phyloP scores from a whole-genome alignment of 139 green algal species.

The Chlorella sp. region DNA sequence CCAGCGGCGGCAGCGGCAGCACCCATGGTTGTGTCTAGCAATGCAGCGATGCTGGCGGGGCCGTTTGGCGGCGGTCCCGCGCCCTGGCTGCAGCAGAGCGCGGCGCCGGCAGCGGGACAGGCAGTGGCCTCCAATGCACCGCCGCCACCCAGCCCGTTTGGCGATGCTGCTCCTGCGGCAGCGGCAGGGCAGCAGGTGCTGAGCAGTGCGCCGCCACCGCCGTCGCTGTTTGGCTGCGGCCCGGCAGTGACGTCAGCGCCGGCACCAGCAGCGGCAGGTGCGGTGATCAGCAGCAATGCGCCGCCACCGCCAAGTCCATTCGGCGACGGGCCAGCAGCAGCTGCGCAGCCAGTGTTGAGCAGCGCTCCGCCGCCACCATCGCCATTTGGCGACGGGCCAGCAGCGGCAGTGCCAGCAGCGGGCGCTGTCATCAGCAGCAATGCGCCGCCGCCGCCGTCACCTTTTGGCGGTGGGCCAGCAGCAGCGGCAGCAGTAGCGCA shows the following conservation, averaged over 20 bases:
- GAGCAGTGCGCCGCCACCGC: background rate
- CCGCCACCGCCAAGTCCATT: background rate
- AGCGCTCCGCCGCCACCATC: background rate
- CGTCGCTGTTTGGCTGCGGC: background rate
- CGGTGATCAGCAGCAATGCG: background rate
- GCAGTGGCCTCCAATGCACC: background rate
- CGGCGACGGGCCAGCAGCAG: background rate
- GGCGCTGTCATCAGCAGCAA: background rate
- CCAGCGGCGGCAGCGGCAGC: background rate
- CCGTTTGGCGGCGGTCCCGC: background rate
- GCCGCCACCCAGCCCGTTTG: background rate
- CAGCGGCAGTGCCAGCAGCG: background rate
- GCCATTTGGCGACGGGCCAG: background rate
- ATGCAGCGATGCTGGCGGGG: background rate
- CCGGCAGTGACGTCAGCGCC: background rate
- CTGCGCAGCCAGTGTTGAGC: background rate
- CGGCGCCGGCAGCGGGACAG: background rate
- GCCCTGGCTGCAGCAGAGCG: constrained; percentile 7
- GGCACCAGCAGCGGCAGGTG: background rate
- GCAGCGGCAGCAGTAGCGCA: background rate
- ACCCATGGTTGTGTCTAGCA: background rate
- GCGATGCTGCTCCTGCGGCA: background rate
- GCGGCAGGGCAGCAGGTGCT: background rate
- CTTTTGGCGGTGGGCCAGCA: background rate
- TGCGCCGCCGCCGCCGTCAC: background rate